phyloP scores from a whole-genome alignment of 345 rosid species.

The Citrus mangshanensis region DNA sequence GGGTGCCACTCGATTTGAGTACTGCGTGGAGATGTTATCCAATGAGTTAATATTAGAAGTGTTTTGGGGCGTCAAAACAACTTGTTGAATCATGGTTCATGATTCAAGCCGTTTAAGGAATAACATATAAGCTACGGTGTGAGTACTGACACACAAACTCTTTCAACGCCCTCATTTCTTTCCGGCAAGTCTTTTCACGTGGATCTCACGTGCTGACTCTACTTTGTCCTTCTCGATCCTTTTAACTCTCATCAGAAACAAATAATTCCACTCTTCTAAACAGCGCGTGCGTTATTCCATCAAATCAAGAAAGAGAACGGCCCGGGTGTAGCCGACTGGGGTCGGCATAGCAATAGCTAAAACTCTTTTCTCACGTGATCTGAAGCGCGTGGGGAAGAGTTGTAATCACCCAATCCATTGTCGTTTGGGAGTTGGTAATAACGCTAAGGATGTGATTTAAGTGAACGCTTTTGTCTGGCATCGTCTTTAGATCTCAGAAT shows the following conservation, averaged over 20 bases:
- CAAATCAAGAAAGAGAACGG: background rate
- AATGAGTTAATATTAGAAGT: background rate
- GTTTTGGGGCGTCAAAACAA: background rate
- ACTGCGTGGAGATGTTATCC: background rate
- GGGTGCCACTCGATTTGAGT: background rate
- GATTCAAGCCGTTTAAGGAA: background rate
- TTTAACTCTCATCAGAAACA: too few relatives aligned
- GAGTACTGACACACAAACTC: background rate
- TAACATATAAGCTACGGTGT: background rate
- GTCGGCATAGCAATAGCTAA: background rate
- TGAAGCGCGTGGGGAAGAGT: background rate
- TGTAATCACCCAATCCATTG: background rate
- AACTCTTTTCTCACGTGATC: background rate
- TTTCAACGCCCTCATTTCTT: background rate
- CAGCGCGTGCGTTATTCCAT: background rate
- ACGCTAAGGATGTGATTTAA: conserved; percentile 8
- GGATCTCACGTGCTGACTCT: conserved; percentile 12
- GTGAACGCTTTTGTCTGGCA: background rate
- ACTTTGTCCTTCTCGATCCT: background rate
- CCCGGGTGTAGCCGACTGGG: too few relatives aligned
- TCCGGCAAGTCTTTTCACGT: conserved; percentile 21
- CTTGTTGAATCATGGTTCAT: background rate
- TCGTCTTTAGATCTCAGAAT: background rate
- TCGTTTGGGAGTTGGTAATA: conserved; percentile 10
- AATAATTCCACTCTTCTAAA: background rate